Percentiles rank a stretch among this genome's conserved stretches.
Conservation (phyloP, 805 yeast species). For the Candida easanensis region DNA sequence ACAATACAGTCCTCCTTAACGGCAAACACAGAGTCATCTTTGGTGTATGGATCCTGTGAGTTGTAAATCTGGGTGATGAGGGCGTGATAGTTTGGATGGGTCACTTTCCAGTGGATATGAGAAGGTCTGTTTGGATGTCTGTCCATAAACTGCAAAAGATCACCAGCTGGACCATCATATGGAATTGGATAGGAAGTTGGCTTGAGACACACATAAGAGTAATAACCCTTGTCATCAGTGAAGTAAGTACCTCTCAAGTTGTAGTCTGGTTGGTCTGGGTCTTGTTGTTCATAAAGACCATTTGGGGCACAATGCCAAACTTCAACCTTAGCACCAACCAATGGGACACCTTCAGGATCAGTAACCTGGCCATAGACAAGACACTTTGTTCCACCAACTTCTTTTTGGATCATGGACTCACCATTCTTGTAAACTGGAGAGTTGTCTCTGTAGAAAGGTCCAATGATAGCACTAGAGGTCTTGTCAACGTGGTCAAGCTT, state of each 20-base stretch:
- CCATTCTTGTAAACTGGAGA: constrained; percentile 31
- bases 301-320: constrained; percentile 38
- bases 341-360: constrained; percentile 30
- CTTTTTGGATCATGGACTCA: constrained; percentile 30
- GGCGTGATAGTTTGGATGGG: constrained; percentile 28
- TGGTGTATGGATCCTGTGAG: constrained; percentile 29
- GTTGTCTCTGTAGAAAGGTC: constrained; percentile 35
- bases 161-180: constrained; percentile 39
- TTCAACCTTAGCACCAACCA: constrained; percentile 31
- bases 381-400: constrained; percentile 33
- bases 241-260: constrained; percentile 32
- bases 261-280: constrained; percentile 32
- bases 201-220: constrained; percentile 29
- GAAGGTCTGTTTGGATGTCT: constrained; percentile 38
- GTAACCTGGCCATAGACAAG: constrained; percentile 29
- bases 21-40: constrained; percentile 35
- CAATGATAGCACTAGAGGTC: constrained; percentile 31
- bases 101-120: constrained; percentile 31
- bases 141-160: constrained; percentile 30
- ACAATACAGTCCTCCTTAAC: constrained; percentile 32
- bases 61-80: constrained; percentile 34
- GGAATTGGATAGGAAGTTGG: constrained; percentile 40
- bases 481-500: constrained; percentile 12
- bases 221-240: constrained; percentile 29
- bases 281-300: constrained; percentile 37